These are phyloP conservation scores for Aspergillus bombycis DNA, from an alignment of 2,329 filamentous ascomycete genomes.

Conservation along the genomic window DNA sequence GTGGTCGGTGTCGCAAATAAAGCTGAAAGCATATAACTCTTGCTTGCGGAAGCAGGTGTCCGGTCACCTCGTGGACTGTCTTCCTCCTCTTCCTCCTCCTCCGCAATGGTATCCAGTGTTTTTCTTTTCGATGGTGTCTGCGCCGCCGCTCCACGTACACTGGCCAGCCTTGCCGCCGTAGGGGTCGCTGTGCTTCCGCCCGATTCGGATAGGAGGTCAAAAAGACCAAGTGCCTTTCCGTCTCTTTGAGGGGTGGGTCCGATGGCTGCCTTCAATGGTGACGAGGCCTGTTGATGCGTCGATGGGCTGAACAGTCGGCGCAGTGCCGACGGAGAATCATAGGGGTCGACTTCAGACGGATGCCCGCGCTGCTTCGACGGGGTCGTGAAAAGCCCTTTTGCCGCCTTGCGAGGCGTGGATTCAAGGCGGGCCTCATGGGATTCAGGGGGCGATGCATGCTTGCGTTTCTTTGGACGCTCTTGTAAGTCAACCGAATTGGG, in stretches of 20 bases:
- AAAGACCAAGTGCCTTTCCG: constrained; percentile 51
- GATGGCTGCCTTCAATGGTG: constrained; percentile 44
- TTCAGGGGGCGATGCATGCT: constrained; percentile 33
- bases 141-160: constrained; percentile 29
- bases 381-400: constrained; percentile 34
- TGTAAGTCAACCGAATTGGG: constrained; percentile 20
- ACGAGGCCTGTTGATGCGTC: constrained; percentile 31
- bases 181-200: constrained; percentile 41
- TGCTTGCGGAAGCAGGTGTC: constrained; percentile 48
- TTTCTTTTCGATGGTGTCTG: constrained; percentile 44
- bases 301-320: constrained; percentile 42
- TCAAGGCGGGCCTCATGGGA: constrained; percentile 19
- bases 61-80: constrained; percentile 31
- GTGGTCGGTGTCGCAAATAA: constrained; percentile 52
- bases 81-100: constrained; percentile 30
- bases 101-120: constrained; percentile 31
- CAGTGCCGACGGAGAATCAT: constrained; percentile 46
- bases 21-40: constrained; percentile 48
- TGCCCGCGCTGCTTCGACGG: constrained; percentile 37
- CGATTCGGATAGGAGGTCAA: constrained; percentile 50
- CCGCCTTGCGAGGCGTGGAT: constrained; percentile 41
- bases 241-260: constrained; percentile 54
- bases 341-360: constrained; percentile 47
- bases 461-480: constrained; percentile 36
- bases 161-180: constrained; percentile 31